A percentile compares a stretch with the other conserved stretches of the same genome.
Evolutionary conservation across 768 basidiomycete genomes (phyloP).

Genomic region (Gloeopeniophorella convolvens): DNA sequence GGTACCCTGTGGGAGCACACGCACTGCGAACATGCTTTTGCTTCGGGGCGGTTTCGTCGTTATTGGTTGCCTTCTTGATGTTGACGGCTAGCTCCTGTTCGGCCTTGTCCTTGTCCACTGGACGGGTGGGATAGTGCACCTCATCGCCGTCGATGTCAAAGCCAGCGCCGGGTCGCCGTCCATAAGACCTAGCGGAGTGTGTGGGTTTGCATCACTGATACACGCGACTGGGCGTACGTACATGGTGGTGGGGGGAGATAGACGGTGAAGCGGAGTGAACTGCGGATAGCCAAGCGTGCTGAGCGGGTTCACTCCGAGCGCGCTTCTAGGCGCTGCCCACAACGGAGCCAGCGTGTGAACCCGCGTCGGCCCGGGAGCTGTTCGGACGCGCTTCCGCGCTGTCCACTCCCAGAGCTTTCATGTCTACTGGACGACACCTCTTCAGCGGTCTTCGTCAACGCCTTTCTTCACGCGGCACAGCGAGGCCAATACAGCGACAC

Average conservation of each 20-base stretch:
- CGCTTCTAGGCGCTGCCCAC: too few relatives aligned
- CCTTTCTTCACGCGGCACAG: background rate
- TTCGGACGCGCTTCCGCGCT: background rate
- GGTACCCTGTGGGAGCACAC: constrained; percentile 25
- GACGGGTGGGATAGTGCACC: constrained; percentile 90
- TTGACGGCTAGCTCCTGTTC: constrained; percentile 90
- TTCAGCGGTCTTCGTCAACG: background rate
- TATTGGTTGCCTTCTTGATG: constrained; percentile 96
- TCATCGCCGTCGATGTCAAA: constrained; percentile 76
- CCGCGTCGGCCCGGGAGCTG: background rate
- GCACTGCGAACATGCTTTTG: constrained; percentile 98
- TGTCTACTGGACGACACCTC: background rate
- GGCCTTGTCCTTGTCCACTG: constrained; percentile 98
- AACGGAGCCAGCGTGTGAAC: constrained; percentile 12
- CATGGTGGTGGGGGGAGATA: constrained; percentile 11
- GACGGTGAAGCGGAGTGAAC: background rate
- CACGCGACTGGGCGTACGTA: too few relatives aligned
- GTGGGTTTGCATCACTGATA: background rate
- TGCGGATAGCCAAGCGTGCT: background rate
- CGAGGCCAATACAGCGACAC: background rate
- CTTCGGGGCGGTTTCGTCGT: constrained; percentile 95
- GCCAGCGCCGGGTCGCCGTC: constrained; percentile 27
- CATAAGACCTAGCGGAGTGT: constrained; percentile 27
- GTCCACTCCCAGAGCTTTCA: too few relatives aligned
- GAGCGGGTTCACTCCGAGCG: background rate